These are phyloP conservation scores for Lumnitzera littorea DNA, from an alignment of 345 rosid species.

Conservation along the genomic window DNA sequence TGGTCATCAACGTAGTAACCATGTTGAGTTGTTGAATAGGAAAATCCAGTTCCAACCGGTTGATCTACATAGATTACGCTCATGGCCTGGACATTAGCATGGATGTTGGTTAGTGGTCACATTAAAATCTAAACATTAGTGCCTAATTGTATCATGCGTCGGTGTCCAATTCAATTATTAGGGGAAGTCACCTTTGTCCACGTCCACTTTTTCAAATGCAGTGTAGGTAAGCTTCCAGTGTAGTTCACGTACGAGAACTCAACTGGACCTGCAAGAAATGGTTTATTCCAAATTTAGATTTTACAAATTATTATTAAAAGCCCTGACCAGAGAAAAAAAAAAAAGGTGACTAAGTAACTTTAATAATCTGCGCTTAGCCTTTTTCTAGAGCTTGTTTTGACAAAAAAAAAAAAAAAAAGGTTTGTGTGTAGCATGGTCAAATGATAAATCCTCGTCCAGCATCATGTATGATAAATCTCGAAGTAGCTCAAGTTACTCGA, in stretches of 20 bases:
- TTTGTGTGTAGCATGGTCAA: no score
- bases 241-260: slow-evolving; percentile 13
- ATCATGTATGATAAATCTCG: no score
- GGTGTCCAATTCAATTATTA: background rate
- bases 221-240: slow-evolving; percentile 19
- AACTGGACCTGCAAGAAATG: slow-evolving; percentile 21
- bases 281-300: background rate
- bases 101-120: background rate
- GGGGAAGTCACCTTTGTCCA: slow-evolving; percentile 27
- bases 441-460: no score
- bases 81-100: slow-evolving; percentile 6
- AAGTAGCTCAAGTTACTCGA: no score
- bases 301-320: no score
- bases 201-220: slow-evolving; percentile 15
- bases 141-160: no score
- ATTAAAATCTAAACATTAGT: background rate
- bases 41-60: slow-evolving; percentile 30
- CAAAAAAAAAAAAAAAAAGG: no score
- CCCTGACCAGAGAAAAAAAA: no score
- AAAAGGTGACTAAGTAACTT: no score
- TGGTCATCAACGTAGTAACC: slow-evolving; percentile 17
- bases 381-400: no score
- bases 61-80: slow-evolving; percentile 26
- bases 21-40: slow-evolving; percentile 26
- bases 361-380: no score